These are phyloP conservation scores for Batkoa obscura DNA, from an alignment of 371 early-diverging fungal genomes.

Conservation along the genomic window DNA sequence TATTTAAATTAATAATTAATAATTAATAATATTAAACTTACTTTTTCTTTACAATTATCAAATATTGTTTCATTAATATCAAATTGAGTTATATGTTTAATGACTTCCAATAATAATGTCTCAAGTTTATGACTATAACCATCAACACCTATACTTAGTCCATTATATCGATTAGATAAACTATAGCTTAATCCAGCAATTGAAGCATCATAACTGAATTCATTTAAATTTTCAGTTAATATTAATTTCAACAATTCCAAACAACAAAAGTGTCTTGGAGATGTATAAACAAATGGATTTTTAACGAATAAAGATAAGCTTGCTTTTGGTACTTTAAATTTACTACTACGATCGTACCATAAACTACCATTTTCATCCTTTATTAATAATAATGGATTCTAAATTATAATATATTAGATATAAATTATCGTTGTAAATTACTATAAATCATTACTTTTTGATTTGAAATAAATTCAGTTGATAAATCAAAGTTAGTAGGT, in stretches of 20 bases:
- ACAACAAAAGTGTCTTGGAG: constrained; percentile 23
- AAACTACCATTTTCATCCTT: neutral
- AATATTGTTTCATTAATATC: constrained; percentile 46
- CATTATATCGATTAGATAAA: constrained; percentile 42
- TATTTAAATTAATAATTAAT: neutral
- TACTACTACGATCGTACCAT: neutral
- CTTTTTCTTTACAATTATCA: constrained; percentile 46
- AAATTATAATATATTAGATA: neutral
- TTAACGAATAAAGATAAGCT: constrained; percentile 14
- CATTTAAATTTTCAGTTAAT: constrained; percentile 59
- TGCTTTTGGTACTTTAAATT: constrained; percentile 2
- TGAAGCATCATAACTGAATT: constrained; percentile 73
- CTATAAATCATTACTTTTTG: neutral
- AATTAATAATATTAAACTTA: constrained; percentile 1
- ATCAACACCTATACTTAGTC: constrained; percentile 40
- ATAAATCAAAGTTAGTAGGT: constrained; percentile 43
- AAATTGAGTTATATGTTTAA: constrained; percentile 41
- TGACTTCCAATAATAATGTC: constrained; percentile 42
- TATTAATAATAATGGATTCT: neutral
- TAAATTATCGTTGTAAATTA: neutral
- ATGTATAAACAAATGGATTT: constrained; percentile 8
- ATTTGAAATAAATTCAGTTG: constrained; percentile 15
- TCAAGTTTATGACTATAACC: constrained; percentile 78
- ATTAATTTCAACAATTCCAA: constrained; percentile 49
- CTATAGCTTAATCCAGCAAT: constrained; percentile 61